A percentile compares a stretch with the other conserved stretches of the same genome.
phyloP scores from a whole-genome alignment of 1,139 yeast genomes.

The Yamadazyma spencermartinsiae region DNA sequence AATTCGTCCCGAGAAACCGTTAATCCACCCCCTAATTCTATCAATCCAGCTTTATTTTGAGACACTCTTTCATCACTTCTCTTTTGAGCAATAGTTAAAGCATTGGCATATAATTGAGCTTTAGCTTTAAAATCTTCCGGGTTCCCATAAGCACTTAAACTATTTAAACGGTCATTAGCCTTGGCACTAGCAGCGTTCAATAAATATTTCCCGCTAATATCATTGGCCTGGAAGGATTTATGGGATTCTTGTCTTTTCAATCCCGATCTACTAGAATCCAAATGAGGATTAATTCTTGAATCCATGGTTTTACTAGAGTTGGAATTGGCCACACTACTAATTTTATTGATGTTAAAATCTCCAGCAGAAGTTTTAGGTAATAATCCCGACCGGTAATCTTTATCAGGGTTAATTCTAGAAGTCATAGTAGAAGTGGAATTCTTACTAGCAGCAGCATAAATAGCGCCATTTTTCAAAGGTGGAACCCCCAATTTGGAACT shows the following conservation, averaged over 20 bases:
- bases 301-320: constrained; percentile 43
- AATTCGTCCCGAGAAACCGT: constrained; percentile 75
- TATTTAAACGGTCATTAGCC: constrained; percentile 52
- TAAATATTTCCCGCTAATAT: constrained; percentile 55
- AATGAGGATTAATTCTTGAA: constrained; percentile 46
- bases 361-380: constrained; percentile 29
- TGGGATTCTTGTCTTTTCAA: constrained; percentile 27
- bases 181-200: constrained; percentile 61
- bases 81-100: constrained; percentile 67
- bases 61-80: constrained; percentile 57
- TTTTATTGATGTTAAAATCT: constrained; percentile 41
- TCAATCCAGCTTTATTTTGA: constrained; percentile 49
- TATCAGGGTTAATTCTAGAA: constrained; percentile 50
- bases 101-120: constrained; percentile 46
- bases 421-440: constrained; percentile 48
- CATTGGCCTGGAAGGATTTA: constrained; percentile 38
- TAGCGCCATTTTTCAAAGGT: constrained; percentile 34
- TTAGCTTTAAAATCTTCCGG: constrained; percentile 40
- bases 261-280: constrained; percentile 44
- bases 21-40: constrained; percentile 88
- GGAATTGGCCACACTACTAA: constrained; percentile 43
- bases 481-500: constrained; percentile 36
- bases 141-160: constrained; percentile 32
- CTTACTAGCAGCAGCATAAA: constrained; percentile 43
- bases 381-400: constrained; percentile 47